A percentile compares a stretch with the other conserved stretches of the same genome.
Evolutionary conservation across 2,329 filamentous ascomycete genomes (phyloP).

Genomic region (Didymella arachidicola): DNA sequence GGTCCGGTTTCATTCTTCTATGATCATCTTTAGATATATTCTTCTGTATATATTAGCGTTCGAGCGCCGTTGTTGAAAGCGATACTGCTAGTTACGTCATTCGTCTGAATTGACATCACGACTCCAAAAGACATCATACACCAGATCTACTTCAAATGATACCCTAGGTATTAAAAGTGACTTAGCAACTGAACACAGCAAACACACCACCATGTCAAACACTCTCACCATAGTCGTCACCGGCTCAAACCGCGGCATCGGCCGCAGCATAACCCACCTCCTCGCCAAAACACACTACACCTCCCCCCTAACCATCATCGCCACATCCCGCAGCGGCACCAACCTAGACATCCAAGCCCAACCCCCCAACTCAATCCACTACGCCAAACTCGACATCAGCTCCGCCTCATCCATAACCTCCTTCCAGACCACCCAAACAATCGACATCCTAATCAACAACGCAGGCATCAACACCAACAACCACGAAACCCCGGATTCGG

Average conservation of each 20-base stretch:
- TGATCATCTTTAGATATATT: not conserved
- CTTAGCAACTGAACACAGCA: not conserved
- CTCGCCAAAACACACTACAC: constrained; percentile 26
- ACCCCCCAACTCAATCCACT: constrained; percentile 22
- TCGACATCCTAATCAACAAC: constrained; percentile 36
- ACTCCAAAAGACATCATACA: not conserved
- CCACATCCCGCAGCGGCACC: constrained; percentile 30
- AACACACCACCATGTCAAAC: constrained; percentile 17
- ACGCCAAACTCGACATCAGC: constrained; percentile 28
- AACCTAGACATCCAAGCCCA: constrained; percentile 17
- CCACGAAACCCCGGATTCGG: constrained; percentile 19
- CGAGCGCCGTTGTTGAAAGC: not conserved
- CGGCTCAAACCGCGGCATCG: constrained; percentile 33
- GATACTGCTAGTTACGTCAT: constrained; percentile 18
- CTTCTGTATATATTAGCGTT: constrained; percentile 1
- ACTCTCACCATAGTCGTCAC: constrained; percentile 33
- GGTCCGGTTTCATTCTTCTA: not conserved
- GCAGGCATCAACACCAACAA: constrained; percentile 32
- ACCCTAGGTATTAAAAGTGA: not conserved
- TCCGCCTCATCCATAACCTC: constrained; percentile 24
- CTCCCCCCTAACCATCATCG: constrained; percentile 28
- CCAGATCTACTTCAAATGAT: not conserved
- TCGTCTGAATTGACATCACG: constrained; percentile 17
- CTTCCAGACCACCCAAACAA: constrained; percentile 12
- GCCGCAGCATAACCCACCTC: constrained; percentile 33